Evolutionary conservation across 108 stramenopile species (phyloP).

Genomic region (Cyclostephanos tholiformis): DNA sequence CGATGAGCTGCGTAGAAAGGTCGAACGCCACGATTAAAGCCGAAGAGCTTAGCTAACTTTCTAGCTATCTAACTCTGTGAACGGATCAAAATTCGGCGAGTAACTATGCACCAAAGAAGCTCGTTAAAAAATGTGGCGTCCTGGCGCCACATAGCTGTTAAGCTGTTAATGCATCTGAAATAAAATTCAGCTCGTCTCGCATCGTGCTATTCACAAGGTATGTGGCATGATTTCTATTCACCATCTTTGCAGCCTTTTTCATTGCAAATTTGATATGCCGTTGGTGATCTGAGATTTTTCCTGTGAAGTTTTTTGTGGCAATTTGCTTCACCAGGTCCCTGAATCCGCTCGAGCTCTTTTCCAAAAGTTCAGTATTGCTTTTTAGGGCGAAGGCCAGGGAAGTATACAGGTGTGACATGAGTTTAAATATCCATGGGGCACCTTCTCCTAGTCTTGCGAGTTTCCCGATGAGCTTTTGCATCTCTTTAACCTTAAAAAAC

Average conservation of each 20-base stretch:
- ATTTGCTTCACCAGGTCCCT: neutral
- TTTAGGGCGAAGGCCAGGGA: constrained; percentile 13
- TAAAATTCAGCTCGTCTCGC: constrained; percentile 6
- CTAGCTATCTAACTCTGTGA: too few species aligned
- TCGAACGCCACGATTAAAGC: too few species aligned
- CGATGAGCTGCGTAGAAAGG: too few species aligned
- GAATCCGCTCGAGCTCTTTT: neutral
- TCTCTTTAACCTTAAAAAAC: neutral
- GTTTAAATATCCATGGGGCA: constrained; percentile 14
- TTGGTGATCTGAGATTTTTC: neutral
- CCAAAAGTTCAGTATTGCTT: neutral
- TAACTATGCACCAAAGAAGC: too few species aligned
- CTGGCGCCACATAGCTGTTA: too few species aligned
- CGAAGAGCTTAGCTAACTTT: too few species aligned
- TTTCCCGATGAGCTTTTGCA: constrained; percentile 6
- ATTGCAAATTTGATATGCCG: neutral
- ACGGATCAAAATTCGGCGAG: too few species aligned
- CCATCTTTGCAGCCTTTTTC: constrained; percentile 2
- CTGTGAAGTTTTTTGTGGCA: neutral
- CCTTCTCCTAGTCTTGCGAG: constrained; percentile 1
- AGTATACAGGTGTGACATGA: constrained; percentile 20
- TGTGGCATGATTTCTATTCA: neutral
- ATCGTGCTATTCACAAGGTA: constrained; percentile 10
- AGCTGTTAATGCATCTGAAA: neutral
- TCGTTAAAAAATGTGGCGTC: too few species aligned